Evolutionary conservation across 495 filamentous ascomycete genomes (phyloP).

Genomic region (Platismatia glauca): DNA sequence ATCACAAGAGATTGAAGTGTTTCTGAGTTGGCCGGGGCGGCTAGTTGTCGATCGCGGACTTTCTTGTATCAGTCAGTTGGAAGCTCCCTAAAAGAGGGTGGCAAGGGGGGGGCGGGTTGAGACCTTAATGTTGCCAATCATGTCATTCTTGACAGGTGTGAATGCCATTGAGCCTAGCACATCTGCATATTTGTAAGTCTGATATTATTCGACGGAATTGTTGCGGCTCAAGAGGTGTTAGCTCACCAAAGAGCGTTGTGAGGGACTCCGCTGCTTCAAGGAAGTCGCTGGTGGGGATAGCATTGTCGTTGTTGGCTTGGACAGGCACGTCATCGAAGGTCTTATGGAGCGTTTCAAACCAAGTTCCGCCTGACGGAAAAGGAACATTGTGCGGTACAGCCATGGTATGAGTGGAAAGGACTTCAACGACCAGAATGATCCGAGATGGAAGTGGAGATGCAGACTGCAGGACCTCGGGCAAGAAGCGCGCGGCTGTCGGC

Average conservation of each 20-base stretch:
- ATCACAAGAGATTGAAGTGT: slow-evolving; percentile 74
- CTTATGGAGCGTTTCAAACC: slow-evolving; percentile 71
- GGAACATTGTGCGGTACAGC: slow-evolving; percentile 20
- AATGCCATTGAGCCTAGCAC: slow-evolving; percentile 75
- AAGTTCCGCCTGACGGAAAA: slow-evolving; percentile 59
- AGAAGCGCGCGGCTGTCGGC: slow-evolving; percentile 12
- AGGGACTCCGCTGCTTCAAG: slow-evolving; percentile 83
- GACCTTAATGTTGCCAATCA: slow-evolving; percentile 88
- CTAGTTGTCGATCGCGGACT: slow-evolving; percentile 74
- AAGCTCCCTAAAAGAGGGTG: background rate
- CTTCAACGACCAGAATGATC: background rate
- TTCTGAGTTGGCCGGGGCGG: slow-evolving; percentile 63
- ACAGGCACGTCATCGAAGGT: slow-evolving; percentile 78
- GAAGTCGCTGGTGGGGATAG: slow-evolving; percentile 76
- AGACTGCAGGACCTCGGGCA: background rate
- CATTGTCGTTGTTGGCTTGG: slow-evolving; percentile 60
- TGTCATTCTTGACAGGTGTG: slow-evolving; percentile 78
- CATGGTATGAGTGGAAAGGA: slow-evolving; percentile 3
- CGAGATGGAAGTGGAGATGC: background rate
- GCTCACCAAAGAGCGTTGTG: slow-evolving; percentile 75
- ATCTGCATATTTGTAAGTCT: slow-evolving; percentile 41
- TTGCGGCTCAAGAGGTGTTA: background rate
- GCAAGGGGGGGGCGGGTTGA: slow-evolving; percentile 2
- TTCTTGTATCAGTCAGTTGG: slow-evolving; percentile 45
- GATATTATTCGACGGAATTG: background rate